These are phyloP conservation scores for Citrullus amarus DNA, from an alignment of 306 rosid genomes.

Conservation along the genomic window DNA sequence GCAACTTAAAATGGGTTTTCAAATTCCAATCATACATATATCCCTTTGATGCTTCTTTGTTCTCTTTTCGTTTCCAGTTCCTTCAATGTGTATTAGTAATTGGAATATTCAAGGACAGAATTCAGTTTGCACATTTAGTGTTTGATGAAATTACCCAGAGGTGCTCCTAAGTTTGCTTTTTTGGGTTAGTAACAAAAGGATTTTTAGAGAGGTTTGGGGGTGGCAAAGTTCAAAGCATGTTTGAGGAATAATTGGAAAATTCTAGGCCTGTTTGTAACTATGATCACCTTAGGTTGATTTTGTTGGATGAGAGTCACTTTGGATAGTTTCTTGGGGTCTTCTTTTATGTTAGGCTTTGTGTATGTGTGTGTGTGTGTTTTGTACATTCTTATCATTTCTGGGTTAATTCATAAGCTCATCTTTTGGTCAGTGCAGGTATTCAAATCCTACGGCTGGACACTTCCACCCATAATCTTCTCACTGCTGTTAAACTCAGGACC, in stretches of 20 bases:
- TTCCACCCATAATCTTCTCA: constrained; percentile 52
- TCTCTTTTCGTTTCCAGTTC: not conserved
- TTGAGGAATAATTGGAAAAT: no score
- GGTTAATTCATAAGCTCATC: not conserved
- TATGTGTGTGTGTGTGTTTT: no score
- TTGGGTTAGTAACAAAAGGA: no score
- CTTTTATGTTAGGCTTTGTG: no score
- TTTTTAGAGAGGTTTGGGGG: no score
- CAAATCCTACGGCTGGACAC: constrained; percentile 76
- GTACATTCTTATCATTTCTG: no score
- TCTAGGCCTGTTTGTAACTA: no score
- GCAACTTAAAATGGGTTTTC: not conserved
- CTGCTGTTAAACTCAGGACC: constrained; percentile 55
- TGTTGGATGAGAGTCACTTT: no score
- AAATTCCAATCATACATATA: not conserved
- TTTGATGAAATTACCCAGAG: not conserved
- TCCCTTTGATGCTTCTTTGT: not conserved
- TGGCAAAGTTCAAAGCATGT: no score
- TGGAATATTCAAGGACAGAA: not conserved
- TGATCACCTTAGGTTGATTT: no score
- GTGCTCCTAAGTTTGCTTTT: no score
- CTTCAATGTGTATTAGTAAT: not conserved
- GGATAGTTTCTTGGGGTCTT: no score
- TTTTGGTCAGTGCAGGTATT: constrained; percentile 44
- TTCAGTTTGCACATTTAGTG: not conserved